A percentile compares a stretch with the other conserved stretches of the same genome.
Conservation (phyloP, 2,329 filamentous ascomycete genomes). For the Neodidymelliopsis sp. region DNA sequence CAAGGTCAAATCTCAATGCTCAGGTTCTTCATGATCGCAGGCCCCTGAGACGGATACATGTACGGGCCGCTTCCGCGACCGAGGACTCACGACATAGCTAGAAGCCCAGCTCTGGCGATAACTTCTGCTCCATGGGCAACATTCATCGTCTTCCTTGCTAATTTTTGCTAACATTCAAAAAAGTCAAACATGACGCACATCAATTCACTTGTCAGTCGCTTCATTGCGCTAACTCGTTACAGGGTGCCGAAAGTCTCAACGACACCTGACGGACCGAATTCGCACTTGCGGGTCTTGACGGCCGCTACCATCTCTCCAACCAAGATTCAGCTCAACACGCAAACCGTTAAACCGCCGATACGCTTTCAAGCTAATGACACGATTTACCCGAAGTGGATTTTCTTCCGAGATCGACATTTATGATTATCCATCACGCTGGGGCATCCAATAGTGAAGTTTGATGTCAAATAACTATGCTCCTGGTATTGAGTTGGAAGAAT, state of each 20-base stretch:
- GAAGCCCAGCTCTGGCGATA: neutral
- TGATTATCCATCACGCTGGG: conserved; percentile 12
- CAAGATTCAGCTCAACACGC: conserved; percentile 5
- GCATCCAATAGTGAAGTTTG: neutral
- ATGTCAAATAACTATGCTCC: conserved; percentile 4
- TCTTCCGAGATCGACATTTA: conserved; percentile 17
- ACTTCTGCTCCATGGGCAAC: too few relatives aligned
- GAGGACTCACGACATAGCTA: conserved; percentile 13
- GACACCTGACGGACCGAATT: conserved; percentile 7
- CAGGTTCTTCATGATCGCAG: neutral
- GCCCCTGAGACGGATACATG: conserved; percentile 1
- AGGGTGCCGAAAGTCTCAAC: neutral
- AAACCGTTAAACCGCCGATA: conserved; percentile 24
- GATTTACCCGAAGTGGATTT: conserved; percentile 8
- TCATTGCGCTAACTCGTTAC: neutral
- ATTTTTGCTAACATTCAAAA: neutral
- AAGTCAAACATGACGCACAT: neutral
- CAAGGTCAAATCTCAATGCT: neutral
- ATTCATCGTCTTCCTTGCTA: too few relatives aligned
- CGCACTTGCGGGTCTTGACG: conserved; percentile 5
- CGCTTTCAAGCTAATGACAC: conserved; percentile 6
- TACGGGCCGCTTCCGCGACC: conserved; percentile 16
- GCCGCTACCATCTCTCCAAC: conserved; percentile 11
- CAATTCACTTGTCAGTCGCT: neutral
- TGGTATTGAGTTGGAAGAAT: neutral